Evolutionary conservation across 2,329 filamentous ascomycete species (phyloP).

Genomic region (Ceratocystis variospora): DNA sequence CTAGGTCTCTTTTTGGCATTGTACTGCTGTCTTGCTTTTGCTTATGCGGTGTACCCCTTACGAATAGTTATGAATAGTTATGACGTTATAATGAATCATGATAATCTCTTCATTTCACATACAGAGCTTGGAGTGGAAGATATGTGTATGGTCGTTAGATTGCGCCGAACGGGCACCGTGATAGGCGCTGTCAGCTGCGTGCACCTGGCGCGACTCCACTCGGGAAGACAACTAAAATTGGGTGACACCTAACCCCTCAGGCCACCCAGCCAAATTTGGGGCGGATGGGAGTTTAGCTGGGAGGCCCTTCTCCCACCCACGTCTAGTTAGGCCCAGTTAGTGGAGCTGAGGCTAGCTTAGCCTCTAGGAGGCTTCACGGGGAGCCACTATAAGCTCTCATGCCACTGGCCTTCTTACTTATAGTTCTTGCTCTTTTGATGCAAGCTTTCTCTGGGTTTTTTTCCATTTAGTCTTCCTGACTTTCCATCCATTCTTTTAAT

Average conservation of each 20-base stretch:
- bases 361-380: background rate
- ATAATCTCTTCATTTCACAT: background rate
- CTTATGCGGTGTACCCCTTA: background rate
- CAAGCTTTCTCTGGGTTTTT: background rate
- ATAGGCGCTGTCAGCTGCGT: background rate
- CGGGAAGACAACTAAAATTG: background rate
- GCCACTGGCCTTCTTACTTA: background rate
- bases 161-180: background rate
- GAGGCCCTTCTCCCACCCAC: background rate
- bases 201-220: background rate
- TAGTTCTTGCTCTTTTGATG: too few species aligned
- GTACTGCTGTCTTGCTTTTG: background rate
- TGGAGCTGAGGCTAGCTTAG: background rate
- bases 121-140: background rate
- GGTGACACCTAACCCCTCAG: background rate
- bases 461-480: background rate
- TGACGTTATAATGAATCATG: background rate
- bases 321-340: background rate
- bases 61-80: background rate
- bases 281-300: background rate
- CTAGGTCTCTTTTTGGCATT: background rate
- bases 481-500: background rate
- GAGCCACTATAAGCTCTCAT: background rate
- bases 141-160: background rate
- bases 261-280: constrained; percentile 1